Evolutionary conservation across 768 basidiomycete genomes (phyloP), one percentile per base, ranked within the genome.

Genomic region (Termitomyces bulborhizus): DNA sequence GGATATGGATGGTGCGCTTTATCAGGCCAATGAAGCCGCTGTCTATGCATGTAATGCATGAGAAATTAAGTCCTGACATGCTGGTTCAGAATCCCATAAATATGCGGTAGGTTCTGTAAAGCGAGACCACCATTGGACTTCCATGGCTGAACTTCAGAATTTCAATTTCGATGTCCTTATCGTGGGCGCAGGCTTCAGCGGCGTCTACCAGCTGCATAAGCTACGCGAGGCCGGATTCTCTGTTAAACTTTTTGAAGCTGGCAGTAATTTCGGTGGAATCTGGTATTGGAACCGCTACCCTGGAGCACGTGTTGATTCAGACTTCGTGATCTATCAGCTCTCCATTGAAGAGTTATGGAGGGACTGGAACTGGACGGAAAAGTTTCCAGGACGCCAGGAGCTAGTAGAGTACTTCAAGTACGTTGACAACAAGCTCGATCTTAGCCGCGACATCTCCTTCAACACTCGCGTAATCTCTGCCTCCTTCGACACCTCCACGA

Each of bases 271-370:
- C 3, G 67, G 67, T 16, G 67, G 67, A 0, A 63, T 59, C 18
- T 68, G 67, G 67, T 58, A 65, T 46, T 65, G 65, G 62, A 66
- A 68, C 53, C 57, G 60, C 26, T 68, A 68, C 31, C 65, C 67
- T 1, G 67, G 67, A 11, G 65, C 65, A 6, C 63, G 67, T 5
- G 65, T 66, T 24, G 67, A 68, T 51, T 61, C 65, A 16, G 64
- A 65, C 18, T 62, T 54, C 36, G 60, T 42, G 31, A 62, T 65
- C 51, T 68, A 68, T 43, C 63, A 65, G 29, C 44, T 68, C 24
- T 61, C 65, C 4, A 37, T 63, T 1, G 58, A 60, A 37, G 66
- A 66, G 46, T 54, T 68, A 11, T 68, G 65, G 65, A 63, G 58
- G 27, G 66, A 65, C 24, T 68, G 65, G 65, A 62, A 31, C 6